Evolutionary conservation across 1,284 basidiomycete species (phyloP).

Genomic region (Exobasidium rhododendri): DNA sequence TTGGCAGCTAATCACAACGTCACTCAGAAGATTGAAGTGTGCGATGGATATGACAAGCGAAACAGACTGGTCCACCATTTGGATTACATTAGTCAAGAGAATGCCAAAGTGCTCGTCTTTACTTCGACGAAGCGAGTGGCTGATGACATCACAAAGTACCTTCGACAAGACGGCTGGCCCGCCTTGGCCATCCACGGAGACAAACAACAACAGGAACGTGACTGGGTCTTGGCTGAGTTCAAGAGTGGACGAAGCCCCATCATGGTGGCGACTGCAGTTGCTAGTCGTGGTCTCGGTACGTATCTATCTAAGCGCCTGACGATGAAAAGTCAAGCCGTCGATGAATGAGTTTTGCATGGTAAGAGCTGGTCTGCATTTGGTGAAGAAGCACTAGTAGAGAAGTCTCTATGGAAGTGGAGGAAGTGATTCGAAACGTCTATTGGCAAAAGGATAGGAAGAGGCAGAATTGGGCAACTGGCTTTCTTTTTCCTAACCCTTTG

Average conservation of each 20-base stretch:
- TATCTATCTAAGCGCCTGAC: conserved; percentile 54
- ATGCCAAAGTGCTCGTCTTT: conserved; percentile 98
- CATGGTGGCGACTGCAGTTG: conserved; percentile 79
- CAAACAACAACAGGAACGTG: conserved; percentile 83
- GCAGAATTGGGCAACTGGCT: too few relatives aligned
- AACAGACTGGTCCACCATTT: conserved; percentile 93
- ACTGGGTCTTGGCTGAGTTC: conserved; percentile 98
- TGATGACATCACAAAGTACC: conserved; percentile 86
- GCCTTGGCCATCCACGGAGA: conserved; percentile 96
- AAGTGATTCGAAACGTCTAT: too few relatives aligned
- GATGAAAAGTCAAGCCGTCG: neutral
- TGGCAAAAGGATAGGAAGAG: too few relatives aligned
- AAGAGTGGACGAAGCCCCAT: conserved; percentile 96
- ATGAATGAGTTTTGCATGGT: too few relatives aligned
- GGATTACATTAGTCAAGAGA: conserved; percentile 91
- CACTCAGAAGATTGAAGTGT: conserved; percentile 88
- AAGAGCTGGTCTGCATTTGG: neutral
- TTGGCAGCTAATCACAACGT: conserved; percentile 98
- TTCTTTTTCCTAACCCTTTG: too few relatives aligned
- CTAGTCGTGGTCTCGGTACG: conserved; percentile 99
- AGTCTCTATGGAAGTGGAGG: neutral
- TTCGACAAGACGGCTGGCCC: conserved; percentile 77
- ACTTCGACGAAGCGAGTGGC: conserved; percentile 96
- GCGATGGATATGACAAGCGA: conserved; percentile 97
- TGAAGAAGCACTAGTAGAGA: neutral